phyloP scores from a whole-genome alignment of 2,329 filamentous ascomycete genomes.

The Cryphonectria naterciae region DNA sequence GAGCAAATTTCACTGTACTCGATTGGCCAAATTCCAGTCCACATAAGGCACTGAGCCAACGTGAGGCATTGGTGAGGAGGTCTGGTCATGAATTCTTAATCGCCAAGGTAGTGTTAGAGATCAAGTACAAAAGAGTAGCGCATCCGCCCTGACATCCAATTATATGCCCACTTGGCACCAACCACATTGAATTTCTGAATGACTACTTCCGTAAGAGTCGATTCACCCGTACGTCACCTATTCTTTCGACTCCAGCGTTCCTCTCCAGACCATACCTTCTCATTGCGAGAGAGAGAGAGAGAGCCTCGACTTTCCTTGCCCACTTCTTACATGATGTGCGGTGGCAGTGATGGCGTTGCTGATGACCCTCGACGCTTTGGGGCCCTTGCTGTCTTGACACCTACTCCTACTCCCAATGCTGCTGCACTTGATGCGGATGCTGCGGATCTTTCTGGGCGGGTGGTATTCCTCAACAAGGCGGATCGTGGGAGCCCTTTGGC shows the following conservation, averaged over 20 bases:
- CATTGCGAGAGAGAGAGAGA: not conserved
- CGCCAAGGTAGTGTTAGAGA: not conserved
- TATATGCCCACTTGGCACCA: not conserved
- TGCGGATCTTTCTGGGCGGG: not conserved
- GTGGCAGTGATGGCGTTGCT: not conserved
- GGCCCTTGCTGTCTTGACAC: slow-evolving; percentile 4
- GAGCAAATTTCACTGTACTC: not conserved
- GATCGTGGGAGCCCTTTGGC: slow-evolving; percentile 1
- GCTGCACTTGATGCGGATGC: not conserved
- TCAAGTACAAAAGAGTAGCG: not conserved
- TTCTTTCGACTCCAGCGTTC: not conserved
- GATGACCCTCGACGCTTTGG: slow-evolving; percentile 7
- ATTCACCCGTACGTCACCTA: not conserved
- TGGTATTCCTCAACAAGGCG: not conserved
- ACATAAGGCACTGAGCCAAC: not conserved
- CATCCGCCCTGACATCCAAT: not conserved
- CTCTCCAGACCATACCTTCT: not conserved
- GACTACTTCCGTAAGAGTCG: not conserved
- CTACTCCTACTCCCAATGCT: not conserved
- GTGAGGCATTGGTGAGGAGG: not conserved
- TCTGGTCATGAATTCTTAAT: not conserved
- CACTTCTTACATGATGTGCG: not conserved
- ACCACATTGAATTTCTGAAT: too few species aligned
- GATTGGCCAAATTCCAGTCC: not conserved
- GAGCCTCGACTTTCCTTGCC: not conserved